Percentiles rank a stretch among this genome's conserved stretches.
Evolutionary conservation across 1,139 yeast genomes (phyloP).

Genomic region (Candida sp.): DNA sequence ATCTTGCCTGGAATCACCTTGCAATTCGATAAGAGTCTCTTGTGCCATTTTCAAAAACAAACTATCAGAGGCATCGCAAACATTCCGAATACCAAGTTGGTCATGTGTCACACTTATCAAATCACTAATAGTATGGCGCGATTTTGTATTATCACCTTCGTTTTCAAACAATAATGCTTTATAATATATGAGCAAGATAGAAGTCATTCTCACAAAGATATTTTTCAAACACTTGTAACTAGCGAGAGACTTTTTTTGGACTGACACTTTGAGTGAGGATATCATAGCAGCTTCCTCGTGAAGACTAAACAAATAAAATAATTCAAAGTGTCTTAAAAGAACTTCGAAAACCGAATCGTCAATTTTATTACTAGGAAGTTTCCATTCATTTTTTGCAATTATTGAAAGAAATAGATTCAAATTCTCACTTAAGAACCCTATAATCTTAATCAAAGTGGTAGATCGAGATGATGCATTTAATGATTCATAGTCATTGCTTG

Average conservation of each 20-base stretch:
- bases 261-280: conserved; percentile 28
- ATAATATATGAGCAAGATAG: conserved; percentile 35
- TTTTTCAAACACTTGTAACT: conserved; percentile 50
- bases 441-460: conserved; percentile 20
- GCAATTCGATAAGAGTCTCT: conserved; percentile 42
- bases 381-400: conserved; percentile 20
- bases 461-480: conserved; percentile 12
- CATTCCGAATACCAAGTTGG: conserved; percentile 64
- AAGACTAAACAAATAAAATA: conserved; percentile 41
- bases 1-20: conserved; percentile 45
- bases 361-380: conserved; percentile 7
- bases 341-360: conserved; percentile 8
- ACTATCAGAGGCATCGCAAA: conserved; percentile 69
- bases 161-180: conserved; percentile 9
- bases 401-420: conserved; percentile 19
- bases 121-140: conserved; percentile 25
- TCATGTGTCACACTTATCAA: conserved; percentile 63
- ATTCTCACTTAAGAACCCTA: conserved; percentile 32
- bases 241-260: conserved; percentile 22
- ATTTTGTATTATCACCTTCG: not conserved
- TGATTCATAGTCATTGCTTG: conserved; percentile 9
- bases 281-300: conserved; percentile 50
- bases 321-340: conserved; percentile 29
- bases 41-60: conserved; percentile 60
- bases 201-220: conserved; percentile 40